These are phyloP conservation scores for Bipolaris sorokiniana DNA, from an alignment of 2,329 filamentous ascomycete genomes.

Conservation along the genomic window DNA sequence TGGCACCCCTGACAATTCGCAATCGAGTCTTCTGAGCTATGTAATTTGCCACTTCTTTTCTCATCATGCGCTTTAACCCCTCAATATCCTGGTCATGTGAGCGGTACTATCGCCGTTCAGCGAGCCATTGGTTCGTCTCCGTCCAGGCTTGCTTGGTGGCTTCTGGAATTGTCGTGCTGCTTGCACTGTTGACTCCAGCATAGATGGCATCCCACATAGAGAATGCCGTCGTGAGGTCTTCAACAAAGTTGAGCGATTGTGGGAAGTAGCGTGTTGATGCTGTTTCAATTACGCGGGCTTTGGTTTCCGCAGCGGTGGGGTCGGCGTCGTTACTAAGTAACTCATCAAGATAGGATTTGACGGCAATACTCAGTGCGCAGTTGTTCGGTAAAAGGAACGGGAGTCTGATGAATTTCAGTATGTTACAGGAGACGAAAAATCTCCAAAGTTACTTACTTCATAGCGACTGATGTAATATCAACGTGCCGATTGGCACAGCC, in stretches of 20 bases:
- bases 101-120: constrained; percentile 32
- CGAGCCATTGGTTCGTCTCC: constrained; percentile 66
- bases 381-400: constrained; percentile 74
- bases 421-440: constrained; percentile 32
- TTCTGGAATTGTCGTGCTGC: constrained; percentile 51
- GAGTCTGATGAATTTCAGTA: constrained; percentile 48
- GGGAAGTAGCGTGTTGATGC: constrained; percentile 65
- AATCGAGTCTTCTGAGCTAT: background rate
- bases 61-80: background rate
- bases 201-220: constrained; percentile 70
- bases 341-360: constrained; percentile 80
- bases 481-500: constrained; percentile 75
- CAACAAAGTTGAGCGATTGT: constrained; percentile 63
- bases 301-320: constrained; percentile 57
- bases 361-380: constrained; percentile 77
- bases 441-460: constrained; percentile 64
- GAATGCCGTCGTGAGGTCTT: constrained; percentile 66
- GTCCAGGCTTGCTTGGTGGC: constrained; percentile 61
- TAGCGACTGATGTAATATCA: constrained; percentile 67
- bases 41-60: background rate
- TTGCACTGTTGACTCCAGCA: constrained; percentile 62
- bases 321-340: constrained; percentile 63
- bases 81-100: no score
- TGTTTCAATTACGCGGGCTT: constrained; percentile 58
- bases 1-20: background rate